These are phyloP conservation scores for Teunomyces kruisii DNA, from an alignment of 805 yeast genomes.

Conservation along the genomic window DNA sequence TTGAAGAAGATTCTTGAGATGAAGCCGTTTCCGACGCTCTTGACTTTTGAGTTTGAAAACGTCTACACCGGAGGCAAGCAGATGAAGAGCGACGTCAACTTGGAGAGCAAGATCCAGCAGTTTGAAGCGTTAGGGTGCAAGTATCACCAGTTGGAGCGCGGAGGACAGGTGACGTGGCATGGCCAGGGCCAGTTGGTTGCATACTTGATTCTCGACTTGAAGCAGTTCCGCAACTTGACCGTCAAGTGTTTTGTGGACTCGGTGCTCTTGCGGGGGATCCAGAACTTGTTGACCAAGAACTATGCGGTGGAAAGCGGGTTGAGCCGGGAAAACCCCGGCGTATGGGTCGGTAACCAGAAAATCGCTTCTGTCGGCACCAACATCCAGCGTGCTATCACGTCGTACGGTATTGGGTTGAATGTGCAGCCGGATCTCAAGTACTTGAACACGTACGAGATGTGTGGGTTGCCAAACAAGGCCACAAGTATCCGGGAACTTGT, in stretches of 20 bases:
- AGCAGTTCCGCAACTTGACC: conserved; percentile 53
- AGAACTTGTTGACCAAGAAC: conserved; percentile 41
- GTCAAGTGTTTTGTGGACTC: conserved; percentile 65
- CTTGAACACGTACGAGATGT: conserved; percentile 73
- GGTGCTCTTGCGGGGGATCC: conserved; percentile 58
- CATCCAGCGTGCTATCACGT: conserved; percentile 77
- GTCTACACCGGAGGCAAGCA: conserved; percentile 93
- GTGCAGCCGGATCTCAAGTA: conserved; percentile 69
- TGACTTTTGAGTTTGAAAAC: conserved; percentile 83
- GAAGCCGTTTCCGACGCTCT: conserved; percentile 64
- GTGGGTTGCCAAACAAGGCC: conserved; percentile 68
- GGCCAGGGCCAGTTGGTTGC: conserved; percentile 94
- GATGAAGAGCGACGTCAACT: conserved; percentile 54
- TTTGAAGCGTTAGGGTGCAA: conserved; percentile 47
- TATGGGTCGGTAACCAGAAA: conserved; percentile 68
- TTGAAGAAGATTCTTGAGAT: conserved; percentile 40
- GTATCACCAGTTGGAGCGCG: conserved; percentile 79
- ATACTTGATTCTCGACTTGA: conserved; percentile 69
- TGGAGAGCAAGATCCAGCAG: conserved; percentile 21
- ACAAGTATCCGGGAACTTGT: conserved; percentile 29
- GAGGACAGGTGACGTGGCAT: conserved; percentile 96
- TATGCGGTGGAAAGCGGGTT: conserved; percentile 46
- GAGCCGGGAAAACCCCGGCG: conserved; percentile 75
- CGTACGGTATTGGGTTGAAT: conserved; percentile 88
- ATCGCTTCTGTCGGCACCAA: conserved; percentile 90